Evolutionary conservation across 345 rosid species (phyloP), one percentile per base, ranked within the genome.

Genomic region (Populus pruinosa): DNA sequence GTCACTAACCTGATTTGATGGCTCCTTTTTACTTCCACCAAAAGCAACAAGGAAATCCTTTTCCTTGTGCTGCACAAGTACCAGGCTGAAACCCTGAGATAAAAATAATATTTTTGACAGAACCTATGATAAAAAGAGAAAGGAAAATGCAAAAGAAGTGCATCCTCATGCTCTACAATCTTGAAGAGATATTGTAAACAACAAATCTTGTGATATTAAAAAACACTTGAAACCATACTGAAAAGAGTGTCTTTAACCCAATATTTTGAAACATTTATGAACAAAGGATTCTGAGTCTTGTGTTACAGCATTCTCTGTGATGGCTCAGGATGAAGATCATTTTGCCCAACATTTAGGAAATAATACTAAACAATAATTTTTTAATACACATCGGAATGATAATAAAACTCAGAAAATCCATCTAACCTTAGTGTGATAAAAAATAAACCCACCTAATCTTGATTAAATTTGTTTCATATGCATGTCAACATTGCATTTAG

Each of bases 11-110:
- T 96, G 98, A 85, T 93, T 90, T n/a, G 95, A 91, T 43, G 91
- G 92, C 82, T 96, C 98, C 82, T 93, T 96, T 81, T 78, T 91
- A 38, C 78, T 82, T 73, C 99, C 99, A 73, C 99, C 97, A 70
- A 96, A 96, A 47, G 99, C 96, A 83, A 96, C 94, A 14, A 96
- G 99, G 80, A 88, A 87, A 84, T 92, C 97, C 81, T 91, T 92
- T 69, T 91, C 99, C 83, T 92, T 93, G 87, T 93, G 96, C 78
- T 90, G 94, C 78, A 89, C 90, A 77, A 88, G 91, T 74, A 91
- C 97, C 67, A 96, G 85, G 83, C 96, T 93, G 81, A 96, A 93
- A 64, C 99, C 99, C 97, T 96, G 85, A 71, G 47, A 84, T 67
- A 23, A 53, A 33, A 68, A 36, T n/a, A 61, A 76, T 64, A 31